Base-by-base conservation (phyloP, 306 rosid genomes). In the Hippophae rhamnoides region DNA sequence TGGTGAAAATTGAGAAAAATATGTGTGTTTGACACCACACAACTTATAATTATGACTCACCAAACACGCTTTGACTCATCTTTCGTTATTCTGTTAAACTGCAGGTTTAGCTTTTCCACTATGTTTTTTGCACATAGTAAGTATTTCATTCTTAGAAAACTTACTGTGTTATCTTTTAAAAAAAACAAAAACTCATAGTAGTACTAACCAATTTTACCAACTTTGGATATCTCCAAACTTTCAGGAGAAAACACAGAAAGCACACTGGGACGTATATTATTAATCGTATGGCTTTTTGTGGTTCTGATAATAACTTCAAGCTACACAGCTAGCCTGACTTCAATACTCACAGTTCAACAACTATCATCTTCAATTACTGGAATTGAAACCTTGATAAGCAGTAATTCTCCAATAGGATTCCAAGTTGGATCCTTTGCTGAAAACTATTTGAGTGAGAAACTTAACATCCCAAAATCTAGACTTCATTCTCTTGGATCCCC, bases 401-500 rank as follows among this genome's bases (percentile, higher is more conserved):
- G 78, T 71, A 58, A 69, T 9, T 75, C 54, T 3, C 78, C 27
- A 42, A 71, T 81, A 64, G 86, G 82, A 50, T 81, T 70, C 63
- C 86, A 77, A 65, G 79, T 73, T 27, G 86, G 86, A 18, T 81
- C 86, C 40, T 74, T 76, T 53, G 80, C 76, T 38, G 69, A 70
- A 48, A 71, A 67, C 71, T 81, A 81, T 57, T 54, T 81, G 69
- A 62, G 9, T 6, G 73, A 70, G 45, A 63, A 81, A 18, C 82
- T 77, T 40, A 62, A 58, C 75, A 60, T 76, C 60, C 78, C 79
- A 25, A 62, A 68, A 13, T 68, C 69, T 8, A 61, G 86, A 65
- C 82, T 81, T 25, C n/a, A 73, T 57, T 71, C 86, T 43, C 82
- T 81, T n/a, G 82, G 86, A 64, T 70, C 86, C 9, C 82, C 82